Conservation (phyloP, 176 grass and related monocot species). For the Oryza glumipatula region DNA sequence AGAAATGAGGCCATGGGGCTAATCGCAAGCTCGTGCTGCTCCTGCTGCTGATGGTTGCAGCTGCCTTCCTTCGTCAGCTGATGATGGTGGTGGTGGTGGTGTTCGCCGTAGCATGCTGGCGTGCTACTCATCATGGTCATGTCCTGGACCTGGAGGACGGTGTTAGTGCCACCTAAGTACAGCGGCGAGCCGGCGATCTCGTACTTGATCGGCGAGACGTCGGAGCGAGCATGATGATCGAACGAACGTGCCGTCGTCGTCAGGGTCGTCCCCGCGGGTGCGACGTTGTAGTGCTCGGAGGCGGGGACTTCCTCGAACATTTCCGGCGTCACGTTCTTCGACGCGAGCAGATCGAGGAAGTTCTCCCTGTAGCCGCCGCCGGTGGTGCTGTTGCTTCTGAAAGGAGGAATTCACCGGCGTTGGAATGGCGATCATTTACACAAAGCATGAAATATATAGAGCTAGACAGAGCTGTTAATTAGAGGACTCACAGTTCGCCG, state of each 20-base stretch:
- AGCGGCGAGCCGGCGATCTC: slow-evolving; percentile 45
- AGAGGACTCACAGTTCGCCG: slow-evolving; percentile 49
- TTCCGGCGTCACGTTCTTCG: slow-evolving; percentile 56
- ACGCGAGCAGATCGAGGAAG: slow-evolving; percentile 72
- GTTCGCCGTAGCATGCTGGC: slow-evolving; percentile 34
- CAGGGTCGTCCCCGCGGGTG: slow-evolving; percentile 11
- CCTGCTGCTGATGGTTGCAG: slow-evolving; percentile 28
- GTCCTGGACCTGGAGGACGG: slow-evolving; percentile 31
- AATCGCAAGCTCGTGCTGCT: slow-evolving; percentile 22
- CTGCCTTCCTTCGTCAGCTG: slow-evolving; percentile 28
- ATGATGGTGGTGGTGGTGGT: slow-evolving; percentile 22
- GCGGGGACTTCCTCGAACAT: slow-evolving; percentile 47
- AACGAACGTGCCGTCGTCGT: slow-evolving; percentile 2
- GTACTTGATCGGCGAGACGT: slow-evolving; percentile 62
- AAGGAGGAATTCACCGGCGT: neutral
- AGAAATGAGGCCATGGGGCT: slow-evolving; percentile 54
- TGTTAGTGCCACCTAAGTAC: slow-evolving; percentile 24
- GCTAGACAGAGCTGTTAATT: neutral
- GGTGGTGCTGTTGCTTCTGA: slow-evolving; percentile 40
- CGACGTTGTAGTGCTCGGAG: slow-evolving; percentile 23
- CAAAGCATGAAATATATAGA: neutral
- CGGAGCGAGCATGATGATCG: slow-evolving; percentile 15
- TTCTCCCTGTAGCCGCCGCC: slow-evolving; percentile 58
- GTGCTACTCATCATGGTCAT: slow-evolving; percentile 37
- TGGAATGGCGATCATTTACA: neutral